phyloP scores from a whole-genome alignment of 495 filamentous ascomycete genomes.

The Podospora conica region DNA sequence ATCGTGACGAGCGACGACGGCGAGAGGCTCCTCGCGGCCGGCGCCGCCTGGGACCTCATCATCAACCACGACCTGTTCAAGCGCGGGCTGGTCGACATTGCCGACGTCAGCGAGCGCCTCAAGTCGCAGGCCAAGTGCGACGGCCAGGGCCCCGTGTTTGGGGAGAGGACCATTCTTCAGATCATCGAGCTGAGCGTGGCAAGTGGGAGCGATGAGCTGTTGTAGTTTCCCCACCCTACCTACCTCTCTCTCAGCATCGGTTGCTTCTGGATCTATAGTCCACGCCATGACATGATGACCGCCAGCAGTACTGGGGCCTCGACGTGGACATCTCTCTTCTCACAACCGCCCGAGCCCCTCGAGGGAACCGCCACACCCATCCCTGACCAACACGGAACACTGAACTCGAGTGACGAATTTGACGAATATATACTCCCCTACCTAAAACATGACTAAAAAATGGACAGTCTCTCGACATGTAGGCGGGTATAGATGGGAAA shows the following conservation, averaged over 20 bases:
- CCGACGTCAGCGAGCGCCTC: slow-evolving; percentile 65
- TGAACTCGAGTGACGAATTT: not conserved
- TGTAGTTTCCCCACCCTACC: slow-evolving; percentile 37
- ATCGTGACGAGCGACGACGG: slow-evolving; percentile 62
- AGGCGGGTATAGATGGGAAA: not conserved
- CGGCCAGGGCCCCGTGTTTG: slow-evolving; percentile 85
- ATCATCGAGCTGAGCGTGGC: slow-evolving; percentile 76
- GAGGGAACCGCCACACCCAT: not conserved
- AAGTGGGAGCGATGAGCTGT: slow-evolving; percentile 65
- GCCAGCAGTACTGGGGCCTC: no score
- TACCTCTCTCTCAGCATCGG: not conserved
- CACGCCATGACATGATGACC: no score
- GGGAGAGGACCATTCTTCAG: slow-evolving; percentile 62
- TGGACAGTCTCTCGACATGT: not conserved
- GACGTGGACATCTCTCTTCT: not conserved
- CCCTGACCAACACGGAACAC: not conserved
- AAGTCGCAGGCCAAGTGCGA: slow-evolving; percentile 77
- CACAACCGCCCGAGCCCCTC: not conserved
- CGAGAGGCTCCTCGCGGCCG: slow-evolving; percentile 71
- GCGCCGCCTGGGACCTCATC: slow-evolving; percentile 87
- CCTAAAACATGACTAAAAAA: not conserved
- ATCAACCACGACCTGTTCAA: slow-evolving; percentile 75
- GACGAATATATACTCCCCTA: not conserved
- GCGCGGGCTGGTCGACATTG: slow-evolving; percentile 78
- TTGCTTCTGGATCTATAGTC: not conserved